Percentiles rank a stretch among this genome's conserved stretches.
Conservation (phyloP, 495 filamentous ascomycete species). For the Xylaria flabelliformis region DNA sequence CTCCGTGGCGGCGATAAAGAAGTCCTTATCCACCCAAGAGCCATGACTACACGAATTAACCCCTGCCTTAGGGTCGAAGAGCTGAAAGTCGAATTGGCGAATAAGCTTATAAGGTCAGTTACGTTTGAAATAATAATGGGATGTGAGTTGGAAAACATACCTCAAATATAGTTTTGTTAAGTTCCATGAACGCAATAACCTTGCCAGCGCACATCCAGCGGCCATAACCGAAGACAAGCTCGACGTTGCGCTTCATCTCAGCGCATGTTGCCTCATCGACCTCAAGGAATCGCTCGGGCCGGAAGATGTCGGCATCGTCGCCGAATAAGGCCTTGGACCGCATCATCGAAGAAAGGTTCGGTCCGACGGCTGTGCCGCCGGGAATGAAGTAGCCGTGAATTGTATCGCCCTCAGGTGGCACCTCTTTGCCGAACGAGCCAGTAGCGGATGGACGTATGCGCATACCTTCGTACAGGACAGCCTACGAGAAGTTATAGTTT, state of each 20-base stretch:
- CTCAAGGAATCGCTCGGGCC: conserved; percentile 51
- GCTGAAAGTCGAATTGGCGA: conserved; percentile 29
- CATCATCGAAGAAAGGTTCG: conserved; percentile 61
- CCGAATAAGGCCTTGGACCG: conserved; percentile 58
- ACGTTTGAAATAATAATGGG: not conserved
- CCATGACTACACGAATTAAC: conserved; percentile 2
- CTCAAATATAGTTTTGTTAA: conserved; percentile 60
- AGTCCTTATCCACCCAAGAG: conserved; percentile 18
- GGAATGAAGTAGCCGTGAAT: conserved; percentile 60
- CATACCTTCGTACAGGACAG: conserved; percentile 54
- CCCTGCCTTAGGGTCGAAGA: conserved; percentile 15
- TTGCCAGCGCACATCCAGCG: conserved; percentile 58
- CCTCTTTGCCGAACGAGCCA: conserved; percentile 54
- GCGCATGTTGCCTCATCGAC: conserved; percentile 47
- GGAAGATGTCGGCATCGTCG: conserved; percentile 48
- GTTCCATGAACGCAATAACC: conserved; percentile 62
- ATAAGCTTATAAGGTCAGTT: conserved; percentile 19
- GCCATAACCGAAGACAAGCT: conserved; percentile 58
- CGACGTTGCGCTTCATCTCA: conserved; percentile 58
- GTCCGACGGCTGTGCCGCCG: conserved; percentile 59
- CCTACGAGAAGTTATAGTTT: conserved; percentile 45
- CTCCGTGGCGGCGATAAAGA: conserved; percentile 4
- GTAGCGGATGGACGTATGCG: conserved; percentile 52
- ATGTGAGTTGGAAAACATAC: conserved; percentile 39
- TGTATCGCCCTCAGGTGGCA: conserved; percentile 53